Evolutionary conservation across 371 early-diverging fungal genomes (phyloP), one percentile per base, ranked within the genome.

Genomic region (Mortierella sp.): DNA sequence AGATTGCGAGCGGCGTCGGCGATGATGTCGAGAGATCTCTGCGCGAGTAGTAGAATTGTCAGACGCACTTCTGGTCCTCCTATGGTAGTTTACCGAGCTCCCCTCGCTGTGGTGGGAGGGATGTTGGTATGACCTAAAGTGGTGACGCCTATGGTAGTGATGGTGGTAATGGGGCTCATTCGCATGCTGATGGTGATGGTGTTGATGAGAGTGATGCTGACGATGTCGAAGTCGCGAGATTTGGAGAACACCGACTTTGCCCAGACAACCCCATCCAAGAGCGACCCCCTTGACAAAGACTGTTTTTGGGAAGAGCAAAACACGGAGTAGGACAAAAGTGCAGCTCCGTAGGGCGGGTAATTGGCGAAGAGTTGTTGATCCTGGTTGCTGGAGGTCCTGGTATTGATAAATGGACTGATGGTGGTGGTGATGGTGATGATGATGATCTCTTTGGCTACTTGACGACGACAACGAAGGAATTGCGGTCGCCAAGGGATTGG

Each of bases 281-380:
- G 71, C 45, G 10, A 67, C 47, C 22, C 68, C 47, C 48, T 68
- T 70, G 29, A 63, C 50, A 47, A 75, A 75, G 14, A 48, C 47
- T 10, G 58, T 64, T 48, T 71, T 71, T 24, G 71, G 75, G 31
- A 75, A 75, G 24, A 64, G 53, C 26, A 75, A n/a, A n/a, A 73
- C 53, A 2, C 79, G 75, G 43, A 71, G 58, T 16, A 67, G 37
- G 39, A 70, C 58, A 65, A 75, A 68, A 0, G 64, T 64, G 34
- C 47, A 71, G 43, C 75, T 37, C 40, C 72, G 48, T 11, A 74
- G 47, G 14, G 53, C 26, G 14, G 71, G 44, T 1, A 47, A 41
- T 13, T 64, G 79, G 14, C 39, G 39, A 31, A 43, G 29, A 2
- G 64, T 29, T 2, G 64, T 29, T 2, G 69, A 53, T 26, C 61